Evolutionary conservation across 2,329 filamentous ascomycete genomes (phyloP).

Genomic region (Davidsoniella neocaledoniae): DNA sequence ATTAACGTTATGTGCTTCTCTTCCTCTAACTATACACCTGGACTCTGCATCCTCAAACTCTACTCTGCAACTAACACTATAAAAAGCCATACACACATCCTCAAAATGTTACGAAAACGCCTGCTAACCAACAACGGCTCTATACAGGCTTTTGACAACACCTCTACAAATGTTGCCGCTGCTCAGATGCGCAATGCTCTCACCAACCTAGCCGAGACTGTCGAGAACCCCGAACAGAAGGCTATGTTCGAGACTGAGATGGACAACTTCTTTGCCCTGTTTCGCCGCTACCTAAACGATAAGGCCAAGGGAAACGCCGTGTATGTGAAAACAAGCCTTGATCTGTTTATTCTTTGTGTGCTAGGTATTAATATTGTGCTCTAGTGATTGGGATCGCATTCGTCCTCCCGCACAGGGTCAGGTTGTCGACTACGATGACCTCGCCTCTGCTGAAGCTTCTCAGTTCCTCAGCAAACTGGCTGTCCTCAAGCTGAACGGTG

Average conservation of each 20-base stretch:
- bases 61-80: background rate
- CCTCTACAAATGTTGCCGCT: slow-evolving; percentile 91
- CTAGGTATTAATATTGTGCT: slow-evolving; percentile 11
- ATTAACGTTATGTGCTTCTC: no score
- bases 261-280: slow-evolving; percentile 99
- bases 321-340: slow-evolving; percentile 27
- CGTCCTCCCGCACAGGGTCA: slow-evolving; percentile 82
- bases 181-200: slow-evolving; percentile 98
- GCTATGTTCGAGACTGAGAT: slow-evolving; percentile 99
- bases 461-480: slow-evolving; percentile 94
- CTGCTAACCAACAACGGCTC: slow-evolving; percentile 19
- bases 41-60: background rate
- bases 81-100: background rate
- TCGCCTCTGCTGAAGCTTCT: slow-evolving; percentile 78
- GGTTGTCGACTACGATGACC: slow-evolving; percentile 85
- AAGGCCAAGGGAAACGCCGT: slow-evolving; percentile 94
- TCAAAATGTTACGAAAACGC: slow-evolving; percentile 7
- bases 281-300: slow-evolving; percentile 95
- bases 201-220: slow-evolving; percentile 80
- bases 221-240: slow-evolving; percentile 63
- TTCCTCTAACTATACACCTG: no score
- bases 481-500: slow-evolving; percentile 97
- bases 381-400: slow-evolving; percentile 90
- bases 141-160: slow-evolving; percentile 93
- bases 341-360: background rate